Conservation (phyloP, 495 filamentous ascomycete genomes). For the Staphylotrichum tortipilum region DNA sequence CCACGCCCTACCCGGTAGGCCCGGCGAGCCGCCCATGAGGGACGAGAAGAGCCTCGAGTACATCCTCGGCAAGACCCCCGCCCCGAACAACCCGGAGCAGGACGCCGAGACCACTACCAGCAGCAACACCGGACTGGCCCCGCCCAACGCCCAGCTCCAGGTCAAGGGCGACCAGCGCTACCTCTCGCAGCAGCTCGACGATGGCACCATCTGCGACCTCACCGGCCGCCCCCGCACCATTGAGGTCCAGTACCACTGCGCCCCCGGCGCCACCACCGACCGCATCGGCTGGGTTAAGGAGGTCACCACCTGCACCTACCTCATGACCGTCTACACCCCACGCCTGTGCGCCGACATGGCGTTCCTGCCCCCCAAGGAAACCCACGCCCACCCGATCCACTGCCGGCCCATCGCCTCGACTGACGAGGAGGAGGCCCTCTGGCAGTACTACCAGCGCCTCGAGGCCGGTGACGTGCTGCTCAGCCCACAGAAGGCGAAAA, state of each 20-base stretch:
- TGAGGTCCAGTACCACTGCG: conserved; percentile 90
- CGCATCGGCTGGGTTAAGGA: conserved; percentile 95
- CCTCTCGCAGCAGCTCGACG: conserved; percentile 76
- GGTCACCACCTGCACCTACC: conserved; percentile 81
- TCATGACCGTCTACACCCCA: conserved; percentile 92
- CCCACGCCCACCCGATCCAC: conserved; percentile 65
- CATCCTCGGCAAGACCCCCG: conserved; percentile 54
- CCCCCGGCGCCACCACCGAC: conserved; percentile 63
- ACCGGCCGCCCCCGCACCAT: conserved; percentile 78
- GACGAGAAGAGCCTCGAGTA: conserved; percentile 73
- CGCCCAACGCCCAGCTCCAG: conserved; percentile 58
- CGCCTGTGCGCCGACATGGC: conserved; percentile 87
- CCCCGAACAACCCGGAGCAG: conserved; percentile 16
- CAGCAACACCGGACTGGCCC: too few relatives aligned
- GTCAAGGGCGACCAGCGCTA: conserved; percentile 79
- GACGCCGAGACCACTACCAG: conserved; percentile 17
- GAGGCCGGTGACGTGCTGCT: conserved; percentile 46
- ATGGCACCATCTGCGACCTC: conserved; percentile 86
- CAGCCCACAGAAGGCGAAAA: conserved; percentile 31
- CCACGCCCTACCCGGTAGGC: conserved; percentile 61
- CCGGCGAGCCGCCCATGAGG: conserved; percentile 57
- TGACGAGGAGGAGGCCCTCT: conserved; percentile 46
- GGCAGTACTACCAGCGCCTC: conserved; percentile 47
- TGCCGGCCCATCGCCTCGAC: conserved; percentile 61
- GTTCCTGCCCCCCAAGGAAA: conserved; percentile 78